Percentiles rank a stretch among this genome's conserved stretches.
phyloP scores from a whole-genome alignment of 129 eudicot genomes.

The Chrysanthemum lavandulifolium region DNA sequence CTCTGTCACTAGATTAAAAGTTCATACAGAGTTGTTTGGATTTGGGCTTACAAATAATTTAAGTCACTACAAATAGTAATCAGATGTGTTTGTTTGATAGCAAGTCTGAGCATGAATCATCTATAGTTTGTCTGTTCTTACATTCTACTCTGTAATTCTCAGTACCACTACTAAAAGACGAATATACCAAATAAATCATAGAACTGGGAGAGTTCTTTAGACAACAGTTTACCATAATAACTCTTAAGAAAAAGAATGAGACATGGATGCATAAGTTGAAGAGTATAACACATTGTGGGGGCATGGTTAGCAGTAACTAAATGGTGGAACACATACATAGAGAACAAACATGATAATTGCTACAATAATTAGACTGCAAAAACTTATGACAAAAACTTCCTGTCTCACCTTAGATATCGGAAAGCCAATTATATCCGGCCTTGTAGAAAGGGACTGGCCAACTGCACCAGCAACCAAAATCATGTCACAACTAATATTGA shows the following conservation, averaged over 20 bases:
- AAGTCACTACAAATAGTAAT: not conserved
- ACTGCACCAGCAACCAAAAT: constrained; percentile 68
- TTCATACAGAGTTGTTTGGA: not conserved
- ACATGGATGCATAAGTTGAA: not conserved
- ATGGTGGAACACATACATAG: not conserved
- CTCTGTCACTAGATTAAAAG: constrained; percentile 1
- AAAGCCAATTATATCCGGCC: constrained; percentile 93
- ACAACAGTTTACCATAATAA: not conserved
- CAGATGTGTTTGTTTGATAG: not conserved
- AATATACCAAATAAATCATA: not conserved
- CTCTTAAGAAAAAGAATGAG: not conserved
- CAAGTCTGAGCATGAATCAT: not conserved
- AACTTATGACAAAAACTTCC: constrained; percentile 16
- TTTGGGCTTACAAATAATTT: not conserved
- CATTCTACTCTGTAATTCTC: not conserved
- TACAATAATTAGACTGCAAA: constrained; percentile 9
- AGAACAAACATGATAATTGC: not conserved
- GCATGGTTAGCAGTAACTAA: constrained; percentile 12
- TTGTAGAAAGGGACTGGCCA: constrained; percentile 96
- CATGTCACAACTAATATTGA: constrained; percentile 34
- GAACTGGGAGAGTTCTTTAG: not conserved
- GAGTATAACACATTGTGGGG: constrained; percentile 9
- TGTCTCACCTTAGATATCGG: constrained; percentile 74
- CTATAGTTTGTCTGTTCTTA: constrained; percentile 4
- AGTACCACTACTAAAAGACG: not conserved